Base-by-base conservation (phyloP, 371 early-diverging fungal species). In the Mortierella sp. region DNA sequence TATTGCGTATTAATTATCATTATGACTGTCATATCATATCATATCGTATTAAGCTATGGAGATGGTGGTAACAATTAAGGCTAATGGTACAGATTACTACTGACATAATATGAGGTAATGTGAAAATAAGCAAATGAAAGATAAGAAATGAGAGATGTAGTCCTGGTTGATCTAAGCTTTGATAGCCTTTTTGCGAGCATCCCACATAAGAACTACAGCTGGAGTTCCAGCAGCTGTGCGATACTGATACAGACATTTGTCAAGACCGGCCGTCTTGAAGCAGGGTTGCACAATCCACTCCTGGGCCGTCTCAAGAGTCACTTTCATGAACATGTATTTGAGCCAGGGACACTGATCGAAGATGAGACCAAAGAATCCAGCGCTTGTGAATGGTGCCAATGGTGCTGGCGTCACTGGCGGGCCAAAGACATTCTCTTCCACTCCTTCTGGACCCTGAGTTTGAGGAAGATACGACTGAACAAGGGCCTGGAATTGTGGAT, bases 121-220 rank as follows among this genome's bases (percentile, higher is more conserved):
- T 32, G 10, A 55, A 28, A 28, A 13, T 4, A 6, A 24, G 7
- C 10, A 55, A 24, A 16, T 9, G 24, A 28, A 15, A 13, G 55
- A 19, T 19, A 47, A 47, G 47, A 16, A 47, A 47, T 47, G 47
- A 47, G 47, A 16, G 5, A 19, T 47, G 47, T 47, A 16, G 47
- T 47, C 8, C 2, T 28, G 13, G 55, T 32, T 32, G 10, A 28
- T 28, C 15, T 55, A 63, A 32, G 53, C 13, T 21, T 11, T 33
- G 64, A n/a, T 21, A 19, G 28, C 28, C 45, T 65, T 75, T 47
- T 62, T 61, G 22, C 76, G 76, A 28, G 76, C 33, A 43, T 76
- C 72, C 76, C 82, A 81, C 76, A 81, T 81, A 60, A 81, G 59
- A 15, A 81, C 76, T 10, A 81, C 76, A 19, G 82, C 76, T 4